Base-by-base conservation (phyloP, 352 stramenopile species). In the Saprolegnia diclina region DNA sequence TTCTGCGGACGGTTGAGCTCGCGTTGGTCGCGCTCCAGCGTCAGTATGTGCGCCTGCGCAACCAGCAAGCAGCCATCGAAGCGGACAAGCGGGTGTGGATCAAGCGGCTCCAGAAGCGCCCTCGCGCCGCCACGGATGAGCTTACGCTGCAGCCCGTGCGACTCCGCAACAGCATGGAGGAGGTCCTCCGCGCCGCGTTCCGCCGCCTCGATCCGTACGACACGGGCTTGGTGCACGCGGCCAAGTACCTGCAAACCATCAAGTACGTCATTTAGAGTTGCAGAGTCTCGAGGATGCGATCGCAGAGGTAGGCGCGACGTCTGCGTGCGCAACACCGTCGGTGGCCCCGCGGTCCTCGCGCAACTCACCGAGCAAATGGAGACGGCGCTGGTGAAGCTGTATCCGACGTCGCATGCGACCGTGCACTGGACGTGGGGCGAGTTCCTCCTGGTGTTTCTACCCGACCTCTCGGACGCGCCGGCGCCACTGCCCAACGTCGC, bases 401-500 rank as follows among this genome's bases (percentile, higher is more conserved):
- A 79, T 7, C 19, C 65, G 11, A 46, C 56, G 14, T 62, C 64
- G 7, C 64, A 54, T 16, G 19, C 75, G 10, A 29, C 71, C 7
- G 76, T 75, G 0, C 87, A 74, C 6, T 64, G 89, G 26, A 91
- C 82, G n/a, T 92, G 84, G 84, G 84, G 84, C 32, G 82, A 92
- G 67, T 79, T 92, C 40, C 22, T 92, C 66, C 71, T 92, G 5
- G 65, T 87, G 9, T 90, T 90, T 53, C 82, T 92, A 54, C 84
- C 82, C 16, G 57, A 66, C 22, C 50, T 66, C 35, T 63, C 55
- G 26, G 19, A 22, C 3, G 9, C 29, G 22, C 19, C 56, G 16
- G 16, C 21, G 42, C 5, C 40, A 5, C 5, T 66, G 40, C 0
- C 38, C 40, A n/a, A 29, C 13, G 13, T 24, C 19, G 32, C 9